phyloP scores from a whole-genome alignment of 2,329 filamentous ascomycete genomes.

The Ceratocystis papillata region DNA sequence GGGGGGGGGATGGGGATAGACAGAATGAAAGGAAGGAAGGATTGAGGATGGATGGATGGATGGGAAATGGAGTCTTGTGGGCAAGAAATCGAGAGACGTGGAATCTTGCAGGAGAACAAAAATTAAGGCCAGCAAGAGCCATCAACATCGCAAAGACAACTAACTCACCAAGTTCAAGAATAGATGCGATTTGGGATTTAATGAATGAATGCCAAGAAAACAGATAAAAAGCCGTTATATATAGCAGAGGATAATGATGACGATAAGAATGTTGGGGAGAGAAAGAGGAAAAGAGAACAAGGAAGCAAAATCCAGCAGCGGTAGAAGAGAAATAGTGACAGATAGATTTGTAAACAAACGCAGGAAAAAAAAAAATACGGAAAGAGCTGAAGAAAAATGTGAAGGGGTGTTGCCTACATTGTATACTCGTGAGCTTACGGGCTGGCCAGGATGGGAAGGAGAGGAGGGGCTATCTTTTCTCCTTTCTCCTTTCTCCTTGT shows the following conservation, averaged over 20 bases:
- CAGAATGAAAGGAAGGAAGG: background rate
- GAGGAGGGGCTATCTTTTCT: constrained; percentile 9
- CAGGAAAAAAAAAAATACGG: background rate
- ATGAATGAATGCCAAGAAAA: background rate
- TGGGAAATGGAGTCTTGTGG: background rate
- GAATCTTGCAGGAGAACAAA: background rate
- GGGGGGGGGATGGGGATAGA: background rate
- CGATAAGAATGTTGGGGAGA: background rate
- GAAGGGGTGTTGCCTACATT: constrained; percentile 6
- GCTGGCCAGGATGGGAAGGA: background rate
- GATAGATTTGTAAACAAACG: background rate
- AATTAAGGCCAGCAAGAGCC: background rate
- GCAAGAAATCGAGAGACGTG: background rate
- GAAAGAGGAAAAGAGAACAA: background rate
- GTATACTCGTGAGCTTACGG: background rate
- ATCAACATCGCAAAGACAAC: background rate
- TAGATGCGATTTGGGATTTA: background rate
- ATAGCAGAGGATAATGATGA: background rate
- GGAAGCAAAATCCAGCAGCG: background rate
- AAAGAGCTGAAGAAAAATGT: background rate
- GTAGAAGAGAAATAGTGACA: background rate
- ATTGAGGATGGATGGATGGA: background rate
- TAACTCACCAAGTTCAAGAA: constrained; percentile 10
- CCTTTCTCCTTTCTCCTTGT: background rate
- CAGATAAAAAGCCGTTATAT: background rate